phyloP scores from a whole-genome alignment of 306 rosid genomes.

The Cicer bijugum region DNA sequence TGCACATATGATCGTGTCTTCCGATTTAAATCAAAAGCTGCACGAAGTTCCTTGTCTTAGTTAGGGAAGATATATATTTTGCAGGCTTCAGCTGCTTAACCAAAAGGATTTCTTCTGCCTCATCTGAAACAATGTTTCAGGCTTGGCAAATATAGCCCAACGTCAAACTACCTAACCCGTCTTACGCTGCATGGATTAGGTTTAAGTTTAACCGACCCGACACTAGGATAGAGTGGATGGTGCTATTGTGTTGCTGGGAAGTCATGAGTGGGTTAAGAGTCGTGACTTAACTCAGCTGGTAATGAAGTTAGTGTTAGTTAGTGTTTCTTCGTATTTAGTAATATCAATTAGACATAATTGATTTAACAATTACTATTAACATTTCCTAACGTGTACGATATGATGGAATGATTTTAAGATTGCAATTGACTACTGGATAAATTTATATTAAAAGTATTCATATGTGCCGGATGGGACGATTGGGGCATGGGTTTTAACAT shows the following conservation, averaged over 20 bases:
- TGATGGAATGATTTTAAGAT: neutral
- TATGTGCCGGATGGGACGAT: neutral
- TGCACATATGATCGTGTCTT: neutral
- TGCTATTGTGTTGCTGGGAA: neutral
- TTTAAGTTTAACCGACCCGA: neutral
- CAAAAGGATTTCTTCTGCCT: slow-evolving; percentile 21
- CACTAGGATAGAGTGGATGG: neutral
- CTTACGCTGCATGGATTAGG: neutral
- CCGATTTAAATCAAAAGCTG: slow-evolving; percentile 1
- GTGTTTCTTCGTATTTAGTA: neutral
- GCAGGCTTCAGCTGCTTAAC: slow-evolving; percentile 3
- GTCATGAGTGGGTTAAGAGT: neutral
- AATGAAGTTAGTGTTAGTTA: neutral
- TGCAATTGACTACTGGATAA: neutral
- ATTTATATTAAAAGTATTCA: slow-evolving; percentile 4
- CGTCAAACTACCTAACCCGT: neutral
- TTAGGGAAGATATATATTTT: neutral
- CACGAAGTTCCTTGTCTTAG: neutral
- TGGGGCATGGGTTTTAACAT: neutral
- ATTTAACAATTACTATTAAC: neutral
- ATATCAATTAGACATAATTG: neutral
- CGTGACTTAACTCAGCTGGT: neutral
- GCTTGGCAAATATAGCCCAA: neutral
- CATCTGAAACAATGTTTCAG: neutral
- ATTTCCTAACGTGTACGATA: neutral